Evolutionary conservation across 768 basidiomycete species (phyloP), one percentile per base, ranked within the genome.

Genomic region (Lentinula guzmanii): DNA sequence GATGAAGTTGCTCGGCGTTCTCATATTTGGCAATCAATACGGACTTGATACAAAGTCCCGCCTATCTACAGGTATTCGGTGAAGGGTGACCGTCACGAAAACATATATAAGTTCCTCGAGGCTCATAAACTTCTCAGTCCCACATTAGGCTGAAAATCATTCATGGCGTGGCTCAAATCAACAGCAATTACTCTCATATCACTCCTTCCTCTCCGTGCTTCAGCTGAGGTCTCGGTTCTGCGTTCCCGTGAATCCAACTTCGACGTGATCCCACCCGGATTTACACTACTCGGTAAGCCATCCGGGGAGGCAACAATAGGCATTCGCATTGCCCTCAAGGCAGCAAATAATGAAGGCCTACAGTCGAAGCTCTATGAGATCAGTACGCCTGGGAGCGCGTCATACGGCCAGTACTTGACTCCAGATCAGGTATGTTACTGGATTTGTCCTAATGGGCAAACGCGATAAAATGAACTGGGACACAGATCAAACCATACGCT

Each of bases 261-360:
- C 11, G 18, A 18, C 21, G 18, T 21, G 18, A 16, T 54, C 18
- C 56, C 56, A 13, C 24, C 18, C 13, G 41, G 42, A 15, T 58
- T 33, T 24, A n/a, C 42, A n/a, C 28, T 24, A 10, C 13, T 45
- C 21, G 66, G 69, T 1, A 16, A 63, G 13, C 69, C 71, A 5
- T 34, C 63, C 28, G 34, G 63, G 11, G 62, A 66, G 37, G 58
- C 53, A 3, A 31, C 54, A 21, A 65, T 76, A 37, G 60, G 66
- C n/a, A 63, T 76, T 15, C 71, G 70, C 45, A 70, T 76, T 46
- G 73, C 67, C 21, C 67, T 76, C 52, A 65, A 61, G 13, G 70
- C 70, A 53, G 63, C 63, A 53, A 58, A 74, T 64, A 62, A 65
- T 9, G 57, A 56, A 10, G 75, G 72, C 1, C 67, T 76, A 16